Base-by-base conservation (phyloP, 805 yeast genomes). In the Kluyveromyces lactis region DNA sequence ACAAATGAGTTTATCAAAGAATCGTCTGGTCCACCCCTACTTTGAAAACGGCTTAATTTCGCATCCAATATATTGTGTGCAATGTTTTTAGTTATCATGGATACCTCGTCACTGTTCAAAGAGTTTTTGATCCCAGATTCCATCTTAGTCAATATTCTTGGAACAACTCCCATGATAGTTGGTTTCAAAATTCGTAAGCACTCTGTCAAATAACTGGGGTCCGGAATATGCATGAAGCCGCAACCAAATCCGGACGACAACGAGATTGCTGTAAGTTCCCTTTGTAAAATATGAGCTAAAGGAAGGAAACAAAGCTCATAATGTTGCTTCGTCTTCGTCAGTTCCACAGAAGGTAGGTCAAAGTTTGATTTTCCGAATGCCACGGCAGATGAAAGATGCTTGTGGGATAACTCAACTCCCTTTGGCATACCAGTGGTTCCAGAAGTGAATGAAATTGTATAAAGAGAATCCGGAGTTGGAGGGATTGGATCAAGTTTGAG, bases 361-460 rank as follows among this genome's bases (percentile, higher is more conserved):
- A 63, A 55, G 19, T 63, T 58, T 3, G 67, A 52, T 36, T 70
- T 60, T 0, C 69, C 55, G 30, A 69, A 60, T 2, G 72, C 68
- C 31, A 75, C 71, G 5, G 67, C 71, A 2, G 82, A 69, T 10
- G 71, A 63, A 9, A 73, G 66, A 51, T 70, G 71, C 9, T 62
- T 60, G 36, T 81, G 86, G 7, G 73, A 64, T 31, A 74, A 42
- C 36, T 69, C 73, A 13, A 77, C 87, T 39, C 89, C 89, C 58
- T 81, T 81, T 35, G 89, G 89, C 13, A 70, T 59, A 13, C 86
- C 86, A 1, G 87, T 80, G 2, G 89, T 81, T 24, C 89, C 89
- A 0, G 85, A 77, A 2, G 89, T 81, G 55, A 80, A 81, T 6
- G 81, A 75, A 35, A 81, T 72, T 13, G 87, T 78, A 54, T 75